Evolutionary conservation across 1,284 basidiomycete genomes (phyloP).

Genomic region (Cystobasidiaceae sp.): DNA sequence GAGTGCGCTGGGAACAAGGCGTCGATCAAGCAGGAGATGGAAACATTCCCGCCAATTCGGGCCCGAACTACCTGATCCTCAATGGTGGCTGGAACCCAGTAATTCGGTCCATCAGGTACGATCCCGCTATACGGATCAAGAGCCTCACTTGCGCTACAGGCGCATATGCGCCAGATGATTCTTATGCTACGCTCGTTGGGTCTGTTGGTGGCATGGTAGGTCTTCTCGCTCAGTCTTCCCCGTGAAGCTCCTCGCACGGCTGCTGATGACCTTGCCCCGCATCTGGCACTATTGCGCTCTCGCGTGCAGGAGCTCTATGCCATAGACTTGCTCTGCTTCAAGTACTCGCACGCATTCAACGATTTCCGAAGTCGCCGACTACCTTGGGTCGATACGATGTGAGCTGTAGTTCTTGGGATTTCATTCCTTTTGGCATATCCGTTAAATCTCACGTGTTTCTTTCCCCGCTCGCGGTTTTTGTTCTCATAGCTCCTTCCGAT

Average conservation of each 20-base stretch:
- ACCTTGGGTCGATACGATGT: slow-evolving; percentile 4
- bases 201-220: slow-evolving; percentile 1
- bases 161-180: background rate
- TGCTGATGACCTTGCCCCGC: background rate
- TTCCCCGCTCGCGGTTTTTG: background rate
- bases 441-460: background rate
- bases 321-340: background rate
- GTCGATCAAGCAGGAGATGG: background rate
- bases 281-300: background rate
- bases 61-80: background rate
- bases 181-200: slow-evolving; percentile 6
- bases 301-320: slow-evolving; percentile 6
- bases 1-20: background rate
- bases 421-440: background rate
- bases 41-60: background rate
- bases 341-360: background rate
- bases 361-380: slow-evolving; percentile 2
- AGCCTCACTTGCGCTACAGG: background rate
- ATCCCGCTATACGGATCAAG: background rate
- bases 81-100: background rate
- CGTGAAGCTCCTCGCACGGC: background rate
- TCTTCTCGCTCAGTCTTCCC: background rate
- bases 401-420: background rate
- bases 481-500: slow-evolving; percentile 2
- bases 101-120: background rate